phyloP scores from a whole-genome alignment of 352 stramenopile species.

The Pythium aphanidermatum region DNA sequence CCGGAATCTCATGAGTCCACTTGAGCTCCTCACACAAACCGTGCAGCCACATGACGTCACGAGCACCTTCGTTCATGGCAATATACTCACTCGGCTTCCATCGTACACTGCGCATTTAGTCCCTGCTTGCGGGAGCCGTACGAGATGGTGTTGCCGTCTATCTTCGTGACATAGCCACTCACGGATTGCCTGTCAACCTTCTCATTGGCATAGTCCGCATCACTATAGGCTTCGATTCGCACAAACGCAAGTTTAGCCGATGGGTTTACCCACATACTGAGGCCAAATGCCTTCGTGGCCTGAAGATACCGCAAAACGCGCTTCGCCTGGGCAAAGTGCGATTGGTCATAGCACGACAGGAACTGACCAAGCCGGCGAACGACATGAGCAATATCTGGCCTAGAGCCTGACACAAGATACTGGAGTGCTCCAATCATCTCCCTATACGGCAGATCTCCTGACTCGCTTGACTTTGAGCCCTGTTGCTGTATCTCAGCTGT shows the following conservation, averaged over 20 bases:
- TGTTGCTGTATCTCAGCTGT: no score
- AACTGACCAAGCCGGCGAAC: constrained; percentile 10
- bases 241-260: neutral
- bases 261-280: neutral
- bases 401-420: constrained; percentile 19
- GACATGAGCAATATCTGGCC: constrained; percentile 18
- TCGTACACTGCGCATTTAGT: constrained; percentile 21
- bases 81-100: constrained; percentile 25
- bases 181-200: constrained; percentile 11
- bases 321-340: constrained; percentile 3
- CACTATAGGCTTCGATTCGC: no score
- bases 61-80: constrained; percentile 15
- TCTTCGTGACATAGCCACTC: constrained; percentile 18
- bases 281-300: neutral
- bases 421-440: constrained; percentile 8
- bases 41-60: constrained; percentile 19
- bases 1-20: neutral
- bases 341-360: neutral
- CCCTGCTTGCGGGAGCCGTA: constrained; percentile 25
- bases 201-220: constrained; percentile 26
- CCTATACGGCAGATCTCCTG: neutral
- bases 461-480: neutral
- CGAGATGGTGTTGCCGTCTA: constrained; percentile 18
- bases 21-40: constrained; percentile 14
- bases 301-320: constrained; percentile 12